A percentile compares a stretch with the other conserved stretches of the same genome.
These are phyloP conservation scores for Chalciporus piperatus DNA, from an alignment of 768 basidiomycete species.

Conservation along the genomic window DNA sequence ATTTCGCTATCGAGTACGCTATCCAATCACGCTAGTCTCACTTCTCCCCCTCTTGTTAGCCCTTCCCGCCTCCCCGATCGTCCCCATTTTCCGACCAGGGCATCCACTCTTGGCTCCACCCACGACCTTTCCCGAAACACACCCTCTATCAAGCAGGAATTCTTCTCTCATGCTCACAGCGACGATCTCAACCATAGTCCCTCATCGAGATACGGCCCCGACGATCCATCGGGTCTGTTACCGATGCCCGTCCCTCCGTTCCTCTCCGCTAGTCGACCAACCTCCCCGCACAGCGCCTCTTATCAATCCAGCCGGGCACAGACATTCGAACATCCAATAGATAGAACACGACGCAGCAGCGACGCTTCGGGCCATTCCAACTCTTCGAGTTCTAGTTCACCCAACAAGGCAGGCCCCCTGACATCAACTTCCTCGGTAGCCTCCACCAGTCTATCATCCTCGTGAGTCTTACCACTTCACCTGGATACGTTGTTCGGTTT, in stretches of 20 bases:
- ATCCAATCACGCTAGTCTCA: constrained; percentile 18
- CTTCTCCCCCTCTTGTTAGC: constrained; percentile 36
- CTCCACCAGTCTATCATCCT: constrained; percentile 53
- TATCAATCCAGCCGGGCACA: constrained; percentile 47
- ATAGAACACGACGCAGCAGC: constrained; percentile 45
- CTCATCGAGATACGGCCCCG: constrained; percentile 13
- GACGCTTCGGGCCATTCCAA: constrained; percentile 55
- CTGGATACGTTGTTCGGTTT: constrained; percentile 8
- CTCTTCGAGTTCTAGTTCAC: constrained; percentile 43
- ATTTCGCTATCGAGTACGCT: background rate
- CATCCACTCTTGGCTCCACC: constrained; percentile 58
- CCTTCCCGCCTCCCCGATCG: constrained; percentile 48
- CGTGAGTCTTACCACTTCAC: constrained; percentile 43
- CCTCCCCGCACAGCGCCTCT: constrained; percentile 50
- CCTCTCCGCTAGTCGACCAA: constrained; percentile 55
- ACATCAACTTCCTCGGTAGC: constrained; percentile 52
- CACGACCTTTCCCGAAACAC: constrained; percentile 51
- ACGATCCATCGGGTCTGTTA: constrained; percentile 26
- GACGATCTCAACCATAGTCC: constrained; percentile 60
- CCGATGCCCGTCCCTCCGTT: constrained; percentile 46
- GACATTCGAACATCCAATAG: constrained; percentile 53
- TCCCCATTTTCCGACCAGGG: constrained; percentile 55
- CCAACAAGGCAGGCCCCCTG: constrained; percentile 42
- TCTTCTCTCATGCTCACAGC: constrained; percentile 56
- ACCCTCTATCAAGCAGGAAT: constrained; percentile 35